These are phyloP conservation scores for Panicum hallii DNA, from an alignment of 202 grass and related monocot species.

Conservation along the genomic window DNA sequence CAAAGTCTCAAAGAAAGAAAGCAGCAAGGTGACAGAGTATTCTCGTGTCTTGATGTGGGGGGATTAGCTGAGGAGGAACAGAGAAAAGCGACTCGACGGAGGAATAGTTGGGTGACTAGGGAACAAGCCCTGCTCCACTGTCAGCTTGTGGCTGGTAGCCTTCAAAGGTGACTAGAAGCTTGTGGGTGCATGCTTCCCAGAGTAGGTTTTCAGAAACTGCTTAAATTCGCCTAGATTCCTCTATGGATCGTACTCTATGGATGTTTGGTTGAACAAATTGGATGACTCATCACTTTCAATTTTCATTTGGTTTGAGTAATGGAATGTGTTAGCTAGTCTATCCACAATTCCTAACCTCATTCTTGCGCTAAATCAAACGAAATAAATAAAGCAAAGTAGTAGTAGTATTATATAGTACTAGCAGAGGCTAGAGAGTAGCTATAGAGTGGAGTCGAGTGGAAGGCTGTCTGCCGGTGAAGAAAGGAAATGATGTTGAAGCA, in stretches of 20 bases:
- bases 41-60: not conserved
- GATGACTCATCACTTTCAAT: no score
- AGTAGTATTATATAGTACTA: not conserved
- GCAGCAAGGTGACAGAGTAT: not conserved
- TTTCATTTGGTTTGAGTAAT: no score
- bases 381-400: not conserved
- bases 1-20: not conserved
- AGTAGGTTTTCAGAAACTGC: no score
- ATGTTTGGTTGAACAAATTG: no score
- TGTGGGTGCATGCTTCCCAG: no score
- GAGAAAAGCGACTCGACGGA: constrained; percentile 39
- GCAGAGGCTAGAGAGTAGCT: no score
- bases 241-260: no score
- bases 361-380: not conserved
- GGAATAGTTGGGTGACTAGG: constrained; percentile 56
- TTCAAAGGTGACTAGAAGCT: no score
- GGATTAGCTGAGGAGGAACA: constrained; percentile 28
- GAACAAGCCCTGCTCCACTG: constrained; percentile 54
- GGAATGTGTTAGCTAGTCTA: no score
- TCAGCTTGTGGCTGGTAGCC: constrained; percentile 15
- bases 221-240: no score
- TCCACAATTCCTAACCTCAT: no score
- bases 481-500: constrained; percentile 43
- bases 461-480: constrained; percentile 26
- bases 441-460: constrained; percentile 23